Conservation (phyloP, 192 early-diverging fungal species). For the Pilaira anomala region DNA sequence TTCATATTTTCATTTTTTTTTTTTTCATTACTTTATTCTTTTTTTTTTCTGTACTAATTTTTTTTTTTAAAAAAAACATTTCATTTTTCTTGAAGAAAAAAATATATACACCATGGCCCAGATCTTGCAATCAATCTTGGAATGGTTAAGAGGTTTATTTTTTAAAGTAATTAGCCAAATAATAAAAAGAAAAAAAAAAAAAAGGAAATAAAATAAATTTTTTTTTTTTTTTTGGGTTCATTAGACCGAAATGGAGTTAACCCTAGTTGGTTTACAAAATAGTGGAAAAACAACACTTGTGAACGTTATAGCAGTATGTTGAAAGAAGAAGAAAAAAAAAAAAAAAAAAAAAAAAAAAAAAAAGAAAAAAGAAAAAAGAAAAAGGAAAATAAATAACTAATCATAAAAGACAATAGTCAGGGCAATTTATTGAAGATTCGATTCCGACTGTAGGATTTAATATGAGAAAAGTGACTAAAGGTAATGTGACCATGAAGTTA, state of each 20-base stretch:
- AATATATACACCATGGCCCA: constrained; percentile 43
- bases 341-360: neutral
- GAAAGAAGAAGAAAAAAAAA: neutral
- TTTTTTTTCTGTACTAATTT: neutral
- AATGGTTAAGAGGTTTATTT: constrained; percentile 74
- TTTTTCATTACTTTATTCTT: constrained; percentile 5
- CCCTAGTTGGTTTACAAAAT: constrained; percentile 81
- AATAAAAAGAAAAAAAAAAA: too few species aligned
- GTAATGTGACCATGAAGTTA: constrained; percentile 95
- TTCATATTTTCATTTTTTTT: neutral
- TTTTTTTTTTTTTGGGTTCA: neutral
- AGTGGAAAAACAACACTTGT: constrained; percentile 85
- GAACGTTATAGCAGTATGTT: constrained; percentile 77
- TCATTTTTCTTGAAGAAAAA: too few species aligned
- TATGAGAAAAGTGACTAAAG: constrained; percentile 92
- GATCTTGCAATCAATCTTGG: constrained; percentile 53
- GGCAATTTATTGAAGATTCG: constrained; percentile 80
- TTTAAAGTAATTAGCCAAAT: too few species aligned
- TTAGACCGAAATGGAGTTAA: constrained; percentile 83
- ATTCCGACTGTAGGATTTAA: constrained; percentile 99
- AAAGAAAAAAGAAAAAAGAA: neutral
- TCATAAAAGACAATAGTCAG: constrained; percentile 42
- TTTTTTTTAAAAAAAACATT: too few species aligned
- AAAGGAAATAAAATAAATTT: neutral
- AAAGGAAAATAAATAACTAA: neutral